Conservation (phyloP, 441 rosid genomes). For the Manihot esculenta region DNA sequence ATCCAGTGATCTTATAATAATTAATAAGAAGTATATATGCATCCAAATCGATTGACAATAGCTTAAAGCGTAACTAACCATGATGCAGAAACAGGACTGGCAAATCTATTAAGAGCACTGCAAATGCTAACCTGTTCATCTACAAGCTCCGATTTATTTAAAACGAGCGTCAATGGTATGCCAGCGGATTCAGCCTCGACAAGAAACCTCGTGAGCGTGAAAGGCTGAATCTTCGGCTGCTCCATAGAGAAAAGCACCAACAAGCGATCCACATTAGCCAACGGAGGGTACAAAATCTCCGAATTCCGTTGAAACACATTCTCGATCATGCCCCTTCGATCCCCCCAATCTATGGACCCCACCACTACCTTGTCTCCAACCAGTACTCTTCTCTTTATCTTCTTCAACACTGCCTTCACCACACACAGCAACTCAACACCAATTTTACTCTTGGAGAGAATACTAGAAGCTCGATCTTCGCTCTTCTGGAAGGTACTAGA, state of each 20-base stretch:
- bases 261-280: constrained; percentile 84
- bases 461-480: constrained; percentile 18
- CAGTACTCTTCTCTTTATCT: constrained; percentile 82
- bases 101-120: neutral
- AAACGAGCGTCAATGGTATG: constrained; percentile 71
- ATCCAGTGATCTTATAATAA: no score
- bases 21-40: no score
- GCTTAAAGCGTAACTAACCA: neutral
- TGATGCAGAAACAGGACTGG: neutral
- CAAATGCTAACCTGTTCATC: constrained; percentile 49
- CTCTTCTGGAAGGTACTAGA: constrained; percentile 1
- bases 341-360: constrained; percentile 90
- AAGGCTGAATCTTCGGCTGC: constrained; percentile 74
- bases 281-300: constrained; percentile 77
- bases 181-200: constrained; percentile 86
- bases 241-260: constrained; percentile 80
- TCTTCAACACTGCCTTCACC: constrained; percentile 83
- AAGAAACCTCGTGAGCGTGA: constrained; percentile 75
- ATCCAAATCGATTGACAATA: neutral
- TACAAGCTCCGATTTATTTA: constrained; percentile 78
- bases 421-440: constrained; percentile 84
- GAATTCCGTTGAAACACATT: constrained; percentile 68
- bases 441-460: constrained; percentile 17
- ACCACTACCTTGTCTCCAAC: constrained; percentile 87
- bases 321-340: constrained; percentile 80